Percentiles rank a stretch among this genome's conserved stretches.
These are phyloP conservation scores for Beauveria scarabaeidicola DNA, from an alignment of 2,329 filamentous ascomycete species.

Conservation along the genomic window DNA sequence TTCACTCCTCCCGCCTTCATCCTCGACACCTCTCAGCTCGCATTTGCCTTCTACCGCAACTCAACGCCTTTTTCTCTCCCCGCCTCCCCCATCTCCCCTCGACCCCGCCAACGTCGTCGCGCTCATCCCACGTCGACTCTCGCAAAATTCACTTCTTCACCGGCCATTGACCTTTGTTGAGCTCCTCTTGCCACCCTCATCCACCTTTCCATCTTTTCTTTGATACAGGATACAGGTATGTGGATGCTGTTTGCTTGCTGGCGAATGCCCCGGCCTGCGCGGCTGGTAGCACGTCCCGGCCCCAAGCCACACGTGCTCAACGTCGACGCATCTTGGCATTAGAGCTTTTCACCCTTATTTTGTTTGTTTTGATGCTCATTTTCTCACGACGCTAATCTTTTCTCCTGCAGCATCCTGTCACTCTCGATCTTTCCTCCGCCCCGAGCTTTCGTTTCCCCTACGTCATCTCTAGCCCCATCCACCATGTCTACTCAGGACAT, in stretches of 20 bases:
- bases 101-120: constrained; percentile 18
- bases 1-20: constrained; percentile 16
- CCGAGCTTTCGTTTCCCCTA: constrained; percentile 2
- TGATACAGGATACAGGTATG: constrained; percentile 7
- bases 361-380: not conserved
- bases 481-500: constrained; percentile 58
- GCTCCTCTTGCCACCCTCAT: not conserved
- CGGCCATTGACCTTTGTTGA: constrained; percentile 21
- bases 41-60: constrained; percentile 13
- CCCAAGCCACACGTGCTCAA: constrained; percentile 9
- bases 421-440: not conserved
- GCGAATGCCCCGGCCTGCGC: not conserved
- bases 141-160: constrained; percentile 3
- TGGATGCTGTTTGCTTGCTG: not conserved
- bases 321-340: not conserved
- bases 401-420: not conserved
- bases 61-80: constrained; percentile 14
- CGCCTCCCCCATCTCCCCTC: constrained; percentile 16
- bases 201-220: not conserved
- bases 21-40: constrained; percentile 8
- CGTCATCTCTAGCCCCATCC: constrained; percentile 14
- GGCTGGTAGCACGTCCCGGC: not conserved
- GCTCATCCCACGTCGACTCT: constrained; percentile 9
- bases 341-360: not conserved
- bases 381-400: not conserved